Evolutionary conservation across 2,329 filamentous ascomycete species (phyloP), one percentile per base, ranked within the genome.

Genomic region (Ceratocystis colombiana): DNA sequence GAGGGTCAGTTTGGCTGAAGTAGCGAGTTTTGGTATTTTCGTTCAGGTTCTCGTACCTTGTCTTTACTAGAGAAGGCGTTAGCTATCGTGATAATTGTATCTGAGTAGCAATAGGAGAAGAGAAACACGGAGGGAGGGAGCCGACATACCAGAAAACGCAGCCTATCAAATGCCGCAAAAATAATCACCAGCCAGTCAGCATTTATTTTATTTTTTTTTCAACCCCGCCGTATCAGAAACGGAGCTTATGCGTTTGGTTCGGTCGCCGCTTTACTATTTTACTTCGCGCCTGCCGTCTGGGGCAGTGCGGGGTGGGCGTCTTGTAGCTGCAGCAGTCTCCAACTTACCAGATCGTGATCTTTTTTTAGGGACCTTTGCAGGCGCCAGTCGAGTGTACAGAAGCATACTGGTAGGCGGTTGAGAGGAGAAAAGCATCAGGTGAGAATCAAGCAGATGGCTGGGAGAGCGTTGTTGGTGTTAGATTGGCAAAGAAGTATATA

Each of bases 331-430:
- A 55, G 50, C 15, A 28, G 30, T 28, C 53, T 33, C 28, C 22
- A 33, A 79, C 79, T 75, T 74, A 84, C 82, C 82, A 72, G 80
- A 79, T 75, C 82, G 77, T n/a, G 83, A 85, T 66, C 83, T 78
- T 71, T 76, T 79, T 74, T 84, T 85, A 41, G 82, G 82, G 57
- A 78, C 75, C 73, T 84, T 85, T n/a, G 82, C 80, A 61, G 78
- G 73, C 67, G 82, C 82, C 62, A 80, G 74, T 73, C 77, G 79
- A n/a, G 82, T 83, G 71, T 84, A 85, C 57, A 85, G 73, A 70
- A 85, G 74, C 83, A 85, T 84, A 57, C 64, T 71, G 30, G 55
- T 37, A 25, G 22, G 53, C 22, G 37, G n/a, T n/a, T 48, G 28
- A 28, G 25, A 20, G 33, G 59, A 48, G 44, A 64, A 33, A 45